Evolutionary conservation across 441 rosid species (phyloP).

Genomic region (Theobroma grandiflorum): DNA sequence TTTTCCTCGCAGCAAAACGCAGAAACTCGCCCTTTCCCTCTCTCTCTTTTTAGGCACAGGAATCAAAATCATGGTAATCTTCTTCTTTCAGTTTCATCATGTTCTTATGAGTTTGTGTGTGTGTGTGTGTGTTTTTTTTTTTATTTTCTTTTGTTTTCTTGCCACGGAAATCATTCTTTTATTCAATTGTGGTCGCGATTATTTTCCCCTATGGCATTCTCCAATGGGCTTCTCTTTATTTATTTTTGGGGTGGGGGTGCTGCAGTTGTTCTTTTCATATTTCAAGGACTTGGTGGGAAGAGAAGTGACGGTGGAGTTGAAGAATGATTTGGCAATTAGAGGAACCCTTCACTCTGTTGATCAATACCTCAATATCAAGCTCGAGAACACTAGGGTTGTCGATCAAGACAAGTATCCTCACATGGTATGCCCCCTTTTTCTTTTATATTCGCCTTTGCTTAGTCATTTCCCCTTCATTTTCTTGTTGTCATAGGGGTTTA

Average conservation of each 20-base stretch:
- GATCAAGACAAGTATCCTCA: constrained; percentile 99
- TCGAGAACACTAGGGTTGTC: constrained; percentile 98
- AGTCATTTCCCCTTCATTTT: neutral
- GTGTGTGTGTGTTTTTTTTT: too few species aligned
- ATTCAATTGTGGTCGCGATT: neutral
- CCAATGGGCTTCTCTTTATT: constrained; percentile 1
- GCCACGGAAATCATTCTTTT: neutral
- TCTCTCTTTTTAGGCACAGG: neutral
- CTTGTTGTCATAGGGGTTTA: neutral
- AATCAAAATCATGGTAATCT: constrained; percentile 21
- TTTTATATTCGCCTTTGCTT: neutral
- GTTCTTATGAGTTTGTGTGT: neutral
- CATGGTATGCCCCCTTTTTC: constrained; percentile 62
- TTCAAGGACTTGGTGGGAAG: constrained; percentile 99
- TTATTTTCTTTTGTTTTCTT: neutral
- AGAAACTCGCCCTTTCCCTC: neutral
- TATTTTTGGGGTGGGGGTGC: constrained; percentile 4
- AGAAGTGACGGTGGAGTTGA: constrained; percentile 98
- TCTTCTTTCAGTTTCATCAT: neutral
- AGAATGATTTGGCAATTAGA: constrained; percentile 96
- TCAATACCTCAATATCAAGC: constrained; percentile 98
- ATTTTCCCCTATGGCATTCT: neutral
- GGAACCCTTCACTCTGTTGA: constrained; percentile 99
- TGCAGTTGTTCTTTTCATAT: constrained; percentile 97
- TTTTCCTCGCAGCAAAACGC: neutral